Percentiles rank a stretch among this genome's conserved stretches.
Conservation (phyloP, 805 yeast species). For the Candida bentonensis region DNA sequence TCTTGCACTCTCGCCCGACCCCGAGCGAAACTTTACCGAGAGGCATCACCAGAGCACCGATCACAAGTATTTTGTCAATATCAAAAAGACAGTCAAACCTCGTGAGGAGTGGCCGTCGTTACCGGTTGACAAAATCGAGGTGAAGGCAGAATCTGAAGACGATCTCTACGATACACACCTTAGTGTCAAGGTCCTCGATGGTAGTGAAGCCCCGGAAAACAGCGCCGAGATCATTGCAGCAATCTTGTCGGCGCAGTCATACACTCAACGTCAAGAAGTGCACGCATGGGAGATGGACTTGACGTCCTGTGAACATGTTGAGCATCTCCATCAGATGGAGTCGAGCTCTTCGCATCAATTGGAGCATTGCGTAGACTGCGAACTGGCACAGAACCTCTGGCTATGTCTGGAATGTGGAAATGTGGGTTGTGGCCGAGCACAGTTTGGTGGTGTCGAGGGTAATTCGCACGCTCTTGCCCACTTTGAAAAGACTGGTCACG, state of each 20-base stretch:
- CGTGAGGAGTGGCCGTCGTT: slow-evolving; percentile 17
- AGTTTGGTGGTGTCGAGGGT: slow-evolving; percentile 90
- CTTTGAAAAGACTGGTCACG: slow-evolving; percentile 44
- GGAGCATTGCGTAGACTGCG: slow-evolving; percentile 24
- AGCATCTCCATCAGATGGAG: slow-evolving; percentile 36
- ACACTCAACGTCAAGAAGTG: slow-evolving; percentile 49
- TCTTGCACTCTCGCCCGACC: slow-evolving; percentile 38
- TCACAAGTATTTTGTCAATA: slow-evolving; percentile 47
- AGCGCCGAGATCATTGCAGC: slow-evolving; percentile 25
- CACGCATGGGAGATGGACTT: slow-evolving; percentile 89
- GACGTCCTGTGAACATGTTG: slow-evolving; percentile 63
- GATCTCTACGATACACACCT: slow-evolving; percentile 41
- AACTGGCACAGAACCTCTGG: slow-evolving; percentile 71
- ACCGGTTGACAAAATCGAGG: slow-evolving; percentile 41
- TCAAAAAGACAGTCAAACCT: slow-evolving; percentile 38
- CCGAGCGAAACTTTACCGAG: slow-evolving; percentile 45
- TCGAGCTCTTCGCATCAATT: slow-evolving; percentile 6
- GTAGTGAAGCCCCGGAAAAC: slow-evolving; percentile 18
- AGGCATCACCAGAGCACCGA: slow-evolving; percentile 39
- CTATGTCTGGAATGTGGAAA: slow-evolving; percentile 81
- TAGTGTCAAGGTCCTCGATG: slow-evolving; percentile 27
- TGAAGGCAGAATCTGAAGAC: slow-evolving; percentile 46
- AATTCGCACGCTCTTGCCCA: slow-evolving; percentile 81
- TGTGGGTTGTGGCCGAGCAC: slow-evolving; percentile 91
- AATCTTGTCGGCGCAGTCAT: slow-evolving; percentile 44